Conservation (phyloP, 441 rosid species). For the Adansonia madagascariensis region DNA sequence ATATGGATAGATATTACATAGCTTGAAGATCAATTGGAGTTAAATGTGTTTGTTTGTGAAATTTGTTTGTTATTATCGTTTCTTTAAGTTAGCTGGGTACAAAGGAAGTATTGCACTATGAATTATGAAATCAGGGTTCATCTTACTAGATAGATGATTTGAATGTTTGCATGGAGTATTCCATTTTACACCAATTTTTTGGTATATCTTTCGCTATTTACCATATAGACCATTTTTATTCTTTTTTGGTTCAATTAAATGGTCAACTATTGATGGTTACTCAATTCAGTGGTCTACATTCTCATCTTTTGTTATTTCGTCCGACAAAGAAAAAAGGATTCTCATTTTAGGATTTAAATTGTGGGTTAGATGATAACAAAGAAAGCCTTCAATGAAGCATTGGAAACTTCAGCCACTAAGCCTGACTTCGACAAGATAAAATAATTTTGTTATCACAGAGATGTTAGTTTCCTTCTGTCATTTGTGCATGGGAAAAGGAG, state of each 20-base stretch:
- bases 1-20: background rate
- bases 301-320: background rate
- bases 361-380: constrained; percentile 9
- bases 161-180: background rate
- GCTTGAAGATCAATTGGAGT: constrained; percentile 10
- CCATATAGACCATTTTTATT: background rate
- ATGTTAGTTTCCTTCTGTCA: background rate
- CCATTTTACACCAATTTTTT: background rate
- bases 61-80: background rate
- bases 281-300: background rate
- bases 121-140: background rate
- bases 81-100: background rate
- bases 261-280: background rate
- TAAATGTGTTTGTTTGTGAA: background rate
- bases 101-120: background rate
- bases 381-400: constrained; percentile 11
- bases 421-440: background rate
- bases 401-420: background rate
- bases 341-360: background rate
- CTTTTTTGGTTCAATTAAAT: no score
- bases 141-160: background rate
- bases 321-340: background rate
- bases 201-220: background rate
- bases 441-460: background rate
- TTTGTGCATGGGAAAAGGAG: constrained; percentile 3